Evolutionary conservation across 2,329 filamentous ascomycete species (phyloP), one percentile per base, ranked within the genome.

Genomic region (Cladosporium sp.): DNA sequence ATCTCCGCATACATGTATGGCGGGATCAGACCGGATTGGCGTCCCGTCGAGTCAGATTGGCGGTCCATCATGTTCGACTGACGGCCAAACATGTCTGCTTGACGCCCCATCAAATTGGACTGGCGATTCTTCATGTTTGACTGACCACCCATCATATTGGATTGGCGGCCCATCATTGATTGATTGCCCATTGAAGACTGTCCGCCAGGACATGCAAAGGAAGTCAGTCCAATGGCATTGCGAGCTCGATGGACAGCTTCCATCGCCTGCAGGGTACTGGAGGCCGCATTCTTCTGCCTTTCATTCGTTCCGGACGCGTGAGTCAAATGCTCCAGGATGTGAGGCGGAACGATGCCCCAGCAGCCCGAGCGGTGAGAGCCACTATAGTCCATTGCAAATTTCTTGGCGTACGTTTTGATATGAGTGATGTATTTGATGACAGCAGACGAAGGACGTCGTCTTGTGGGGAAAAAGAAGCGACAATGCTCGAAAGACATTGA

Each of bases 311-410:
- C 43, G n/a, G 43, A 32, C 8, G 43, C 43, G 7, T 18, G 31
- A 8, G 32, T 14, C 16, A 46, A 31, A 22, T 46, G 43, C 43
- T 46, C 43, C 43, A 46, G 18, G 32, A 46, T 35, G 16, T 46
- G 43, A 13, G 43, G 43, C 16, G 43, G 43, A 9, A 46, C 19
- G 31, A 46, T 46, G 33, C 9, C 32, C 16, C 43, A 46, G 31
- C 31, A 46, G 13, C 43, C 31, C 10, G 14, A 16, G 73, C 68
- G 22, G 22, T 28, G 22, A 28, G 22, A 28, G 22, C 22, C 7
- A 7, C 7, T 28, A 28, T 4, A 28, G 22, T 28, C 22, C 22
- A 28, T 28, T 28, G 22, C 22, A 7, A 28, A 28, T 5, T 5
- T 5, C 22, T 28, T 28, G 22, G 22, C 4, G 22, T 28, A 28